phyloP scores from a whole-genome alignment of 2,329 filamentous ascomycete species.

The Fusarium graminum region DNA sequence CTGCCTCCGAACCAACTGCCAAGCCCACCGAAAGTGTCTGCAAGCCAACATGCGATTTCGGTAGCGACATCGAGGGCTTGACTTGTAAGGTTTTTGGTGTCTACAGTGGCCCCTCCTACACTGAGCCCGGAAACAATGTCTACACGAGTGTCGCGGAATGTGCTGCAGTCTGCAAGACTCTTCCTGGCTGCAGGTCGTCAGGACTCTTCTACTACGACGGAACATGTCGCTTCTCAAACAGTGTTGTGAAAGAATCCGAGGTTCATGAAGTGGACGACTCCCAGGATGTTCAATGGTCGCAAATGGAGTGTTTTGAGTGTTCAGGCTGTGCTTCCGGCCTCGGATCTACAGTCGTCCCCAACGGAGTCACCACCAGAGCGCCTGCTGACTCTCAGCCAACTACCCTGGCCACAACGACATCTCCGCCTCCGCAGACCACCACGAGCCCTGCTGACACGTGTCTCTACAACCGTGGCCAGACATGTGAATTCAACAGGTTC shows the following conservation, averaged over 20 bases:
- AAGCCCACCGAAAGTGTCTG: neutral
- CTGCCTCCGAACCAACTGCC: neutral
- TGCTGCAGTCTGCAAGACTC: neutral
- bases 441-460: neutral
- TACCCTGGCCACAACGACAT: neutral
- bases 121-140: neutral
- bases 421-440: neutral
- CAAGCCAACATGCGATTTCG: neutral
- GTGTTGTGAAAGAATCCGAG: neutral
- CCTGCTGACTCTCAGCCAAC: neutral
- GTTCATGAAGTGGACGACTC: neutral
- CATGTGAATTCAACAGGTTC: neutral
- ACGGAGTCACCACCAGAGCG: neutral
- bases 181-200: neutral
- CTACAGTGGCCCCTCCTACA: neutral
- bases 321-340: neutral
- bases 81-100: neutral
- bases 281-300: neutral
- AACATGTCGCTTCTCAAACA: neutral
- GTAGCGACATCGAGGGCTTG: rapidly evolving
- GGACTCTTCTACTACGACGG: neutral
- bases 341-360: neutral
- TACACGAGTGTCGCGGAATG: neutral
- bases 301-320: neutral
- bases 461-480: neutral